Percentiles rank a stretch among this genome's conserved stretches.
These are phyloP conservation scores for Monosporascus sp. DNA, from an alignment of 2,329 filamentous ascomycete genomes.

Conservation along the genomic window DNA sequence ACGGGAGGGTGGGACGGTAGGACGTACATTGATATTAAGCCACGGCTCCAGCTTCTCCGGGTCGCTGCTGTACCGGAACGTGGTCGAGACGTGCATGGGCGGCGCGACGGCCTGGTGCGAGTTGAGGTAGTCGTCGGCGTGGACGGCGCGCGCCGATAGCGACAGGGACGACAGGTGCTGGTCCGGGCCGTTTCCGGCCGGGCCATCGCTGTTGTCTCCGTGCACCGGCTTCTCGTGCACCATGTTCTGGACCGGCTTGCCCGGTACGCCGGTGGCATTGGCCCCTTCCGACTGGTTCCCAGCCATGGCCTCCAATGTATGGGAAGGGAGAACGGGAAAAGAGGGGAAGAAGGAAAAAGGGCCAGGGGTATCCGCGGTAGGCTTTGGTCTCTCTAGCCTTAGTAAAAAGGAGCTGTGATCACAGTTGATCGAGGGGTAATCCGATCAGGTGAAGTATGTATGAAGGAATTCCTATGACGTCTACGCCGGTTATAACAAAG, in stretches of 20 bases:
- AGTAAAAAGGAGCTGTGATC: no score
- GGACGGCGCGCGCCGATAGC: conserved; percentile 68
- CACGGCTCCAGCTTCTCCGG: conserved; percentile 56
- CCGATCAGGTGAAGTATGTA: no score
- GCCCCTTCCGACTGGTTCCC: not conserved
- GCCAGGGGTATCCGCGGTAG: not conserved
- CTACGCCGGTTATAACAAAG: no score
- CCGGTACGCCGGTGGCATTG: no score
- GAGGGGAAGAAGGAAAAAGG: no score
- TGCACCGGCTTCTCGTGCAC: conserved; percentile 6
- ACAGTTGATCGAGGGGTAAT: no score
- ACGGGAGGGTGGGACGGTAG: not conserved
- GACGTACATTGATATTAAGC: conserved; percentile 52
- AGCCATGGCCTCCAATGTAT: not conserved
- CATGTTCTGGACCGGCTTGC: not conserved
- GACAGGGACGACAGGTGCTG: conserved; percentile 37
- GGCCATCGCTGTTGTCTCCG: conserved; percentile 10
- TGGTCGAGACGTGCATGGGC: conserved; percentile 85
- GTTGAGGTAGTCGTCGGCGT: conserved; percentile 76
- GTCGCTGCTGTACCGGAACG: conserved; percentile 74
- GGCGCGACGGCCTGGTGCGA: conserved; percentile 76
- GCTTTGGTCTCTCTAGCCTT: no score
- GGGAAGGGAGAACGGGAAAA: no score
- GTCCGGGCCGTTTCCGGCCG: conserved; percentile 19
- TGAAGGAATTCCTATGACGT: no score